Evolutionary conservation across 805 yeast species (phyloP).

Genomic region (Metschnikowia noctiluminum): DNA sequence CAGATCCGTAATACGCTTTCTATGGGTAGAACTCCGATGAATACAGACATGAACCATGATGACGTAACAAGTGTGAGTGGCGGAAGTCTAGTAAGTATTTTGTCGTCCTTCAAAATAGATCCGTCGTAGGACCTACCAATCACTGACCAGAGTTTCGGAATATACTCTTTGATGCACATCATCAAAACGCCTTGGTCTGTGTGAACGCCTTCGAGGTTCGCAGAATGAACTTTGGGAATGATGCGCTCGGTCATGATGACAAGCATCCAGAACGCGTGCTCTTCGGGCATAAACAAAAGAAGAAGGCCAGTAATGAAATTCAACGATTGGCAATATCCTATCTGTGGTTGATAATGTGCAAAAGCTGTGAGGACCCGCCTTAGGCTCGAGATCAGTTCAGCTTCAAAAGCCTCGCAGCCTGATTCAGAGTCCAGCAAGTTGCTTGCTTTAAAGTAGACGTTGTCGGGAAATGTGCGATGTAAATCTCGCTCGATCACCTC

Average conservation of each 20-base stretch:
- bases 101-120: constrained; percentile 39
- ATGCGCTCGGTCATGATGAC: constrained; percentile 83
- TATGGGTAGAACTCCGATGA: constrained; percentile 84
- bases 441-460: constrained; percentile 60
- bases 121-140: constrained; percentile 41
- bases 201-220: constrained; percentile 88
- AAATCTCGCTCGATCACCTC: constrained; percentile 94
- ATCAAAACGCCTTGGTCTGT: constrained; percentile 92
- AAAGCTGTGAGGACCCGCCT: constrained; percentile 82
- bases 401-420: constrained; percentile 36
- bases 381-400: constrained; percentile 63
- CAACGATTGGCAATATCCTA: constrained; percentile 94
- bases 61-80: constrained; percentile 92
- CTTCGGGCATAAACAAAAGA: constrained; percentile 83
- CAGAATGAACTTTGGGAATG: constrained; percentile 88
- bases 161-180: constrained; percentile 77
- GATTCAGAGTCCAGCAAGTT: background rate
- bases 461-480: constrained; percentile 94
- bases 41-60: constrained; percentile 98
- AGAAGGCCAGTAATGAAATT: constrained; percentile 89
- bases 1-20: constrained; percentile 86
- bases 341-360: constrained; percentile 79
- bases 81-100: constrained; percentile 72
- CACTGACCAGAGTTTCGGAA: constrained; percentile 75
- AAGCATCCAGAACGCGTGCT: constrained; percentile 91